Base-by-base conservation (phyloP, 257 asterid genomes). In the Verbascum thapsus region DNA sequence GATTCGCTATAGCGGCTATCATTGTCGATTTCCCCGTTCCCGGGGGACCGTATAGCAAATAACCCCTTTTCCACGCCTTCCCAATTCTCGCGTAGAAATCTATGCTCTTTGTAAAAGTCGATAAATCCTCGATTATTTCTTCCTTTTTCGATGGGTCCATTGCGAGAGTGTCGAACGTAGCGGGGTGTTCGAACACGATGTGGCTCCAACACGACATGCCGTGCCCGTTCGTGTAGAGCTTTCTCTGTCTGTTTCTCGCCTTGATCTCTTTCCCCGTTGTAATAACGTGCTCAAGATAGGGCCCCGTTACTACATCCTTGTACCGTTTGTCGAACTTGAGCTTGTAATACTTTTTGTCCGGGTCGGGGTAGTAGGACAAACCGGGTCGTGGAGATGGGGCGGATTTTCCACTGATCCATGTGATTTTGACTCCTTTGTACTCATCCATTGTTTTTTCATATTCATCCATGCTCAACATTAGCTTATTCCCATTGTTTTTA, bases 381-480 rank as follows among this genome's bases (percentile, higher is more conserved):
- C 30, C 48, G 6, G 60, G 3, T 30, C 52, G 54, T 23, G 49
- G 56, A 10, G 64, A 17, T 0, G 75, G 19, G n/a, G 64, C 11
- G 12, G 8, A 15, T 71, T 58, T 79, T 0, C 80, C 79, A 0
- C 76, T 74, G 41, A 66, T 15, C 81, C 91, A 84, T 58, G 8
- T 10, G 19, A 81, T 73, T 22, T 56, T 53, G 32, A 66, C 72
- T 20, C 83, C 88, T 0, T 52, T 12, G 53, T 72, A 84, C 63
- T 62, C 76, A 6, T 75, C 85, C 0, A 50, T 64, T 0, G 70
- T 70, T 15, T 41, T 71, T 75, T 82, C 80, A 17, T 80, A 4
- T 23, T 79, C 83, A 37, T 85, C 83, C 83, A 80, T 75, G 78
- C 75, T 81, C 41, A 85, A 52, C 49, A 80, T 59, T 1, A 82